Base-by-base conservation (phyloP, 176 grass and related monocot species). In the Pharus latifolius region DNA sequence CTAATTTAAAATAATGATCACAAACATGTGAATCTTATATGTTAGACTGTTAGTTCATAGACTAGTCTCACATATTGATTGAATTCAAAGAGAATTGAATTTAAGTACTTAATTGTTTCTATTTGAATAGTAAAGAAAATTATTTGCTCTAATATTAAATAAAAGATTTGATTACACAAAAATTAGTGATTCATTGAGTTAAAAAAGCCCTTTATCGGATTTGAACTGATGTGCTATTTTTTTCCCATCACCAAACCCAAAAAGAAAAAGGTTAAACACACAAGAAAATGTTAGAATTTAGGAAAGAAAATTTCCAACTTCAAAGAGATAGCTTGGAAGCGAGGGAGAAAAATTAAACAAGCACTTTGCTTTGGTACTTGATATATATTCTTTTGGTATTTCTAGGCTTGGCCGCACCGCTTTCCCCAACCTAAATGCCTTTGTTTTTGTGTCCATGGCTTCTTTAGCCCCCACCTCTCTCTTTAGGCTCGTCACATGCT, bases 361-460 rank as follows among this genome's bases (percentile, higher is more conserved):
- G 37, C 54, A 9, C 47, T 45, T 27, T 42, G 73, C 82, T 69
- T 88, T 84, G 80, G 84, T 69, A 75, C 77, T 84, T 82, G 81
- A 22, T 78, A 73, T 65, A 16, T 29, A 44, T 71, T 40, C 31
- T 77, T 70, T 57, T 63, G 55, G 73, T 28, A 43, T 61, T 80
- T 18, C 67, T 38, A 69, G 48, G 77, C 51, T 14, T 60, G 17
- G 70, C 43, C 49, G 50, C 31, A 37, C 49, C 24, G 20, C 26
- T 65, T 52, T 45, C 49, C 28, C 47, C 34, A 48, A 38, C 45
- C 68, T 38, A 65, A 75, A 82, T 63, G 72, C 77, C 40, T 85
- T 73, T 79, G 52, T 44, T 62, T 59, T 49, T 78, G 55, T 75
- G 67, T 26, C 56, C 38, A 34, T 73, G 44, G 20, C 41, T 69